Conservation (phyloP, 2,329 filamentous ascomycete species). For the Acrodontium crateriforme region DNA sequence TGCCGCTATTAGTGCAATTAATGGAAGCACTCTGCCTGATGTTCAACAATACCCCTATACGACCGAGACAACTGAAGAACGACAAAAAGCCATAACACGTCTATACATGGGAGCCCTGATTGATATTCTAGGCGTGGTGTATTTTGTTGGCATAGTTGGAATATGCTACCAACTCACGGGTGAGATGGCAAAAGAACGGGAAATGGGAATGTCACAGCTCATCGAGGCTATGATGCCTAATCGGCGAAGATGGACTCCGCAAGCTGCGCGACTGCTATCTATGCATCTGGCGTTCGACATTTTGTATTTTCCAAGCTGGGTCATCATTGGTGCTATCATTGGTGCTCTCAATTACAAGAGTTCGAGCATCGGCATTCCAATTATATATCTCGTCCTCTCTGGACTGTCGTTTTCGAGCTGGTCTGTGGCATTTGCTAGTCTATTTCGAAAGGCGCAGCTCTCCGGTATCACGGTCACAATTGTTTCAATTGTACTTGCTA, state of each 20-base stretch:
- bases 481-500: slow-evolving; percentile 58
- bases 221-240: slow-evolving; percentile 88
- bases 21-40: slow-evolving; percentile 27
- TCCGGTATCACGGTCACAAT: slow-evolving; percentile 72
- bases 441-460: slow-evolving; percentile 79
- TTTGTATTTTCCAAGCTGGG: slow-evolving; percentile 71
- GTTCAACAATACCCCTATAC: slow-evolving; percentile 64
- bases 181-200: slow-evolving; percentile 71
- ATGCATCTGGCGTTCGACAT: slow-evolving; percentile 69
- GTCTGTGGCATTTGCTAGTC: slow-evolving; percentile 65
- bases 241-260: slow-evolving; percentile 57
- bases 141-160: slow-evolving; percentile 67
- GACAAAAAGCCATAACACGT: slow-evolving; percentile 49
- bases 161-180: slow-evolving; percentile 80
- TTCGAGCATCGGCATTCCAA: slow-evolving; percentile 29
- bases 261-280: slow-evolving; percentile 62
- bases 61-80: slow-evolving; percentile 51
- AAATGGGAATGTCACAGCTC: slow-evolving; percentile 74
- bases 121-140: slow-evolving; percentile 62
- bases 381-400: slow-evolving; percentile 56
- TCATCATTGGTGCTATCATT: slow-evolving; percentile 59
- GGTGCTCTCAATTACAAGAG: slow-evolving; percentile 40
- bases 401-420: slow-evolving; percentile 68
- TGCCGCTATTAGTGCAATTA: slow-evolving; percentile 48
- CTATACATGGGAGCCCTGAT: slow-evolving; percentile 61